Percentiles rank a stretch among this genome's conserved stretches.
phyloP scores from a whole-genome alignment of 208 protist genomes.

The Trypanosoma platydactyli region DNA sequence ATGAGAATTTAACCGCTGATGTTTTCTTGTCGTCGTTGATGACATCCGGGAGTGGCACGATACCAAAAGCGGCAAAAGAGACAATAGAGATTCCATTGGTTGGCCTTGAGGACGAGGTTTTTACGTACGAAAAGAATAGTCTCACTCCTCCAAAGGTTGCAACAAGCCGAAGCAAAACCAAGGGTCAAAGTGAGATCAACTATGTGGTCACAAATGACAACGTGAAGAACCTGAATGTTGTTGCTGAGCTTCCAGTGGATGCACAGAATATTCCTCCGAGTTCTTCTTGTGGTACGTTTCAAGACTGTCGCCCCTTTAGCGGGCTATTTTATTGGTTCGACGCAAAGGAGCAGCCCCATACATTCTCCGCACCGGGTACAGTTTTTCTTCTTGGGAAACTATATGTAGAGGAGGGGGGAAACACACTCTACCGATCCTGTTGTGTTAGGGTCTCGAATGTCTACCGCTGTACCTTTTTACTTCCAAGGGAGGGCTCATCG shows the following conservation, averaged over 20 bases:
- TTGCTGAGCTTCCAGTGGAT: slow-evolving; percentile 21
- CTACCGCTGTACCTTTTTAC: slow-evolving; percentile 72
- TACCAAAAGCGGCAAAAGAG: background rate
- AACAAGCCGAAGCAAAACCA: slow-evolving; percentile 2
- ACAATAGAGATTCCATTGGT: slow-evolving; percentile 14
- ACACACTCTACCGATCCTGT: slow-evolving; percentile 54
- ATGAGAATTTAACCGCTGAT: slow-evolving; percentile 14
- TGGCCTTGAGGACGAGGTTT: slow-evolving; percentile 31
- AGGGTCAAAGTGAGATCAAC: slow-evolving; percentile 15
- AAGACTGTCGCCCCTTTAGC: background rate
- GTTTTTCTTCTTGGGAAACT: slow-evolving; percentile 92
- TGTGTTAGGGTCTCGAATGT: slow-evolving; percentile 87
- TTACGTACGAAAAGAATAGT: slow-evolving; percentile 23
- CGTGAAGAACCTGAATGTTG: slow-evolving; percentile 29
- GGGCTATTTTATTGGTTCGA: slow-evolving; percentile 79
- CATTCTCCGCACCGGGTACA: slow-evolving; percentile 68
- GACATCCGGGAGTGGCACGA: slow-evolving; percentile 1
- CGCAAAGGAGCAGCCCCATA: slow-evolving; percentile 80
- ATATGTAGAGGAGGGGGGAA: slow-evolving; percentile 32
- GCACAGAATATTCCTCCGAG: background rate
- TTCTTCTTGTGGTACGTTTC: background rate
- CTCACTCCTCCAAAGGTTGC: slow-evolving; percentile 1
- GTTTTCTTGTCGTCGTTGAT: slow-evolving; percentile 29
- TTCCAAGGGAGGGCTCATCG: slow-evolving; percentile 54
- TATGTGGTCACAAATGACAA: slow-evolving; percentile 30